These are phyloP conservation scores for Daldinia grandis DNA, from an alignment of 495 filamentous ascomycete species.

Conservation along the genomic window DNA sequence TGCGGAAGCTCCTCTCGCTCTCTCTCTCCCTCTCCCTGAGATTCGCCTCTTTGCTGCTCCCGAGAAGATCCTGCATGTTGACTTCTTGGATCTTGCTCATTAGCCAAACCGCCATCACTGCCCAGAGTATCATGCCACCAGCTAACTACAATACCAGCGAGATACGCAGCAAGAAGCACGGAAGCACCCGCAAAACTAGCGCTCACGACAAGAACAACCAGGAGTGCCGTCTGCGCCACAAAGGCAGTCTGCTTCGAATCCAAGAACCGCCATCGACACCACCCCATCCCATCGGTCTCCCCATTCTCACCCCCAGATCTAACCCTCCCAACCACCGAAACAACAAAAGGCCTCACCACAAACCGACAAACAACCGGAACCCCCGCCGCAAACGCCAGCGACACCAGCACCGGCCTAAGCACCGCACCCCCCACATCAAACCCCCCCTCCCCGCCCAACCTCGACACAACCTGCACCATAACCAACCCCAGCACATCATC, in stretches of 20 bases:
- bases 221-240: conserved; percentile 52
- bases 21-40: background rate
- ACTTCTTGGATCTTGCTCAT: background rate
- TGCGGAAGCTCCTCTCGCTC: background rate
- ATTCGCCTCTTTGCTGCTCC: background rate
- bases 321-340: background rate
- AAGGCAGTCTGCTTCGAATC: conserved; percentile 49
- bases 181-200: conserved; percentile 72
- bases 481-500: conserved; percentile 86
- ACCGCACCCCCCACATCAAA: conserved; percentile 57
- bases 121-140: conserved; percentile 52
- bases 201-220: conserved; percentile 64
- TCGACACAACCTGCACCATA: conserved; percentile 72
- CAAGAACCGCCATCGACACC: conserved; percentile 3
- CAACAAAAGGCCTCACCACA: conserved; percentile 51
- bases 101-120: background rate
- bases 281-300: background rate
- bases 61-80: background rate
- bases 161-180: conserved; percentile 73
- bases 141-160: conserved; percentile 67
- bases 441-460: conserved; percentile 48
- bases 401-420: conserved; percentile 67
- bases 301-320: background rate
- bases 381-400: conserved; percentile 62
- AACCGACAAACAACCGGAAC: conserved; percentile 58